phyloP scores from a whole-genome alignment of 306 rosid species.

The Medicago lupulina region DNA sequence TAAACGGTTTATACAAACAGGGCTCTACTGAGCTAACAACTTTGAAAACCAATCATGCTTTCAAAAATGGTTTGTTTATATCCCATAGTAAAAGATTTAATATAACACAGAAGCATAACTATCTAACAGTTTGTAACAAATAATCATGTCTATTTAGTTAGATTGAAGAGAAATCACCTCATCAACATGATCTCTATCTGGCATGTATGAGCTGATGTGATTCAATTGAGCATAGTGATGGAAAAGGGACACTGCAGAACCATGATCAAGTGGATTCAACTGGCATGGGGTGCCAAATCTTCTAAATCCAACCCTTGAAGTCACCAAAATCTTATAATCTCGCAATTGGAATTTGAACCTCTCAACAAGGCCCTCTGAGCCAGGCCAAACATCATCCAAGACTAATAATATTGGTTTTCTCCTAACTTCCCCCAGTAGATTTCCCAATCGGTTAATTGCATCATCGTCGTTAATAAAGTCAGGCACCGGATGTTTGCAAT shows the following conservation, averaged over 20 bases:
- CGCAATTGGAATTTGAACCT: conserved; percentile 40
- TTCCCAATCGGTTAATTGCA: conserved; percentile 40
- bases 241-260: neutral
- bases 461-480: conserved; percentile 48
- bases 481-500: conserved; percentile 36
- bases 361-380: conserved; percentile 50
- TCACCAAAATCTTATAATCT: conserved; percentile 18
- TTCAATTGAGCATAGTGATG: neutral
- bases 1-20: too few relatives aligned
- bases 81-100: too few relatives aligned
- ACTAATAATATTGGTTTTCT: conserved; percentile 52
- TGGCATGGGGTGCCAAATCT: conserved; percentile 39
- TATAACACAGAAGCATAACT: too few relatives aligned
- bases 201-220: conserved; percentile 17
- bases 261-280: conserved; percentile 44
- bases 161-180: conserved; percentile 48
- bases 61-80: too few relatives aligned
- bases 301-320: conserved; percentile 58
- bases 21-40: too few relatives aligned
- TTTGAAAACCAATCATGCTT: too few relatives aligned
- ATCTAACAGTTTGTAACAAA: too few relatives aligned
- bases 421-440: conserved; percentile 36
- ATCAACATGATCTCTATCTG: conserved; percentile 36
- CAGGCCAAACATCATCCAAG: conserved; percentile 72
- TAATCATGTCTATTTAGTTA: conserved; percentile 3